Evolutionary conservation across 371 early-diverging fungal species (phyloP).

Genomic region (Rhizomucor pusillus): DNA sequence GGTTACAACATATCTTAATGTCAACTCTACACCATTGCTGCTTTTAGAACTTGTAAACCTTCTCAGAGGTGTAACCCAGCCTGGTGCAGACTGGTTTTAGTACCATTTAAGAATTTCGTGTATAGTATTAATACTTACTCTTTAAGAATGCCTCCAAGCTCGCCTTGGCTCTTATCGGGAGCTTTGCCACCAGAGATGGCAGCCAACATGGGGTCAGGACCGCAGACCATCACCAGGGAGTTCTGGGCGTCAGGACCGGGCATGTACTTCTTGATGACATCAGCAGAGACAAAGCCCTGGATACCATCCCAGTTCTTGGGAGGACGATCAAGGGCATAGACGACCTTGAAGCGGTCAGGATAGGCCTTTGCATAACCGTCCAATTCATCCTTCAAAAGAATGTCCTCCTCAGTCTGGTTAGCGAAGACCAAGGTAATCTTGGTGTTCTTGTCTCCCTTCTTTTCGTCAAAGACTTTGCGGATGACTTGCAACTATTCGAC

Average conservation of each 20-base stretch:
- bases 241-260: slow-evolving; percentile 56
- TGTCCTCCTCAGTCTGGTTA: slow-evolving; percentile 84
- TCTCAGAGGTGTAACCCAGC: slow-evolving; percentile 71
- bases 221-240: slow-evolving; percentile 77
- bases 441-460: slow-evolving; percentile 68
- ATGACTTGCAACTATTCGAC: slow-evolving; percentile 59
- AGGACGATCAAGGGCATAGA: slow-evolving; percentile 80
- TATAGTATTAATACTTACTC: slow-evolving; percentile 33
- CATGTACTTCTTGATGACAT: slow-evolving; percentile 65
- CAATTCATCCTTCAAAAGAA: slow-evolving; percentile 79
- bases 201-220: slow-evolving; percentile 82
- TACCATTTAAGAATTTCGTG: not conserved
- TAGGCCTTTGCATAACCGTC: slow-evolving; percentile 65
- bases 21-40: too few relatives aligned
- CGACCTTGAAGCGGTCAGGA: slow-evolving; percentile 79
- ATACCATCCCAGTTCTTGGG: slow-evolving; percentile 63
- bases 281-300: slow-evolving; percentile 68
- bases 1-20: too few relatives aligned
- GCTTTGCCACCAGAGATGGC: slow-evolving; percentile 82
- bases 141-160: slow-evolving; percentile 77
- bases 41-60: slow-evolving; percentile 89
- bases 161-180: slow-evolving; percentile 84
- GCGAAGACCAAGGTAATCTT: slow-evolving; percentile 86
- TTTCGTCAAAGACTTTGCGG: slow-evolving; percentile 65
- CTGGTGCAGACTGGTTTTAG: slow-evolving; percentile 17